phyloP scores from a whole-genome alignment of 2,329 filamentous ascomycete genomes.

The Cryphonectria japonica region DNA sequence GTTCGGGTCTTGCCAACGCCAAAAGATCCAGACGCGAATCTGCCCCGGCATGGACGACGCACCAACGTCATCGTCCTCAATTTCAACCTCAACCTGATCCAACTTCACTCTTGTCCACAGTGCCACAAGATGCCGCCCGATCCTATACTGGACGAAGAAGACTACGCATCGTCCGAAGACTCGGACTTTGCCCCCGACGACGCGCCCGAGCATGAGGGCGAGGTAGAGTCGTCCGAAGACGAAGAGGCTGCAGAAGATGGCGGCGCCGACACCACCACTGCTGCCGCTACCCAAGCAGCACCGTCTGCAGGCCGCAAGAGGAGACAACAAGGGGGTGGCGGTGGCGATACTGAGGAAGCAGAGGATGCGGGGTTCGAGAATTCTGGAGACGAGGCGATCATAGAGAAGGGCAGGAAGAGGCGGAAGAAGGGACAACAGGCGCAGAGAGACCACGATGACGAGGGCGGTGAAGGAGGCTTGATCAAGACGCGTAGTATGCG shows the following conservation, averaged over 20 bases:
- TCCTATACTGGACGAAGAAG: slow-evolving; percentile 48
- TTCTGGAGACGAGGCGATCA: slow-evolving; percentile 74
- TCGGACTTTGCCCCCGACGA: slow-evolving; percentile 72
- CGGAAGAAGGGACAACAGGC: slow-evolving; percentile 46
- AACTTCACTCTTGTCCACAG: not conserved
- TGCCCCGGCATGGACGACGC: not conserved
- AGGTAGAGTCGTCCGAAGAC: slow-evolving; percentile 48
- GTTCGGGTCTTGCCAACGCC: not conserved
- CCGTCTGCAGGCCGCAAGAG: slow-evolving; percentile 41
- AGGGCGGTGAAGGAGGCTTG: slow-evolving; percentile 63
- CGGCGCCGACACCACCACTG: slow-evolving; percentile 33
- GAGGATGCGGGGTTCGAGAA: slow-evolving; percentile 62
- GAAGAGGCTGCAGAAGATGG: slow-evolving; percentile 51
- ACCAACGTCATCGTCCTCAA: not conserved
- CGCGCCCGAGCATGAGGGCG: slow-evolving; percentile 42
- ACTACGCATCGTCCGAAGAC: slow-evolving; percentile 73
- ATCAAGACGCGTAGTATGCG: slow-evolving; percentile 75
- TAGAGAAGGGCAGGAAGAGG: slow-evolving; percentile 60
- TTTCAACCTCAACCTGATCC: not conserved
- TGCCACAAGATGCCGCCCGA: slow-evolving; percentile 47
- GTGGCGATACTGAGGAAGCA: slow-evolving; percentile 37
- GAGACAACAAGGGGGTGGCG: slow-evolving; percentile 1
- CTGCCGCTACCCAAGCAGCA: slow-evolving; percentile 30
- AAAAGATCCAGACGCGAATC: not conserved
- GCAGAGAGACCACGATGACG: slow-evolving; percentile 48